phyloP scores from a whole-genome alignment of 2,329 filamentous ascomycete species.

The Microdochium paspali region DNA sequence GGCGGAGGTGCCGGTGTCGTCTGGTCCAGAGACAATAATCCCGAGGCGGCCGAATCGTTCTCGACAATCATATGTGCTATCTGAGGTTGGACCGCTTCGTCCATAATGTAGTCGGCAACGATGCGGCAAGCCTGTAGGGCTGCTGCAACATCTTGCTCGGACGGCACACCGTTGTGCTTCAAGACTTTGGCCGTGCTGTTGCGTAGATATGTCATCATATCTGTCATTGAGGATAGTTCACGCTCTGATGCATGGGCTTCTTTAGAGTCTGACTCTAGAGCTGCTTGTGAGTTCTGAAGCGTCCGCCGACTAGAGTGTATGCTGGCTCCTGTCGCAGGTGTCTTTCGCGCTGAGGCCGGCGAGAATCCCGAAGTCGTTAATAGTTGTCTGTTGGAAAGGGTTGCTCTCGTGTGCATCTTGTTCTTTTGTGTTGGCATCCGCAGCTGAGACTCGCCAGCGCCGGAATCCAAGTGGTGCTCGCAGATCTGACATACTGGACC shows the following conservation, averaged over 20 bases:
- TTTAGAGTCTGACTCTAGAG: neutral
- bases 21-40: constrained; percentile 23
- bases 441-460: neutral
- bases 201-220: constrained; percentile 17
- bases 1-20: constrained; percentile 5
- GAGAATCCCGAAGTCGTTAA: neutral
- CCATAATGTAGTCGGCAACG: constrained; percentile 18
- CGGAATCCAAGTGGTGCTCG: neutral
- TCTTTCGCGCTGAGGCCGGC: neutral
- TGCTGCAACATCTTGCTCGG: constrained; percentile 16
- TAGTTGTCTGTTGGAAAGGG: neutral
- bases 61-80: constrained; percentile 18
- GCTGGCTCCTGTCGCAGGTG: neutral
- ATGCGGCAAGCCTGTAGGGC: constrained; percentile 17
- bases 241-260: neutral
- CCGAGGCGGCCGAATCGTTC: constrained; percentile 24
- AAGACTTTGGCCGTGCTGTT: constrained; percentile 13
- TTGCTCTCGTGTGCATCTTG: neutral
- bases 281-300: neutral
- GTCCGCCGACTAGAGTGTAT: neutral
- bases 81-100: constrained; percentile 18
- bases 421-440: neutral
- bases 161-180: constrained; percentile 11
- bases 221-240: constrained; percentile 13
- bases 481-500: neutral